Conservation (phyloP, 1,284 basidiomycete genomes). For the Marasmius sp. region DNA sequence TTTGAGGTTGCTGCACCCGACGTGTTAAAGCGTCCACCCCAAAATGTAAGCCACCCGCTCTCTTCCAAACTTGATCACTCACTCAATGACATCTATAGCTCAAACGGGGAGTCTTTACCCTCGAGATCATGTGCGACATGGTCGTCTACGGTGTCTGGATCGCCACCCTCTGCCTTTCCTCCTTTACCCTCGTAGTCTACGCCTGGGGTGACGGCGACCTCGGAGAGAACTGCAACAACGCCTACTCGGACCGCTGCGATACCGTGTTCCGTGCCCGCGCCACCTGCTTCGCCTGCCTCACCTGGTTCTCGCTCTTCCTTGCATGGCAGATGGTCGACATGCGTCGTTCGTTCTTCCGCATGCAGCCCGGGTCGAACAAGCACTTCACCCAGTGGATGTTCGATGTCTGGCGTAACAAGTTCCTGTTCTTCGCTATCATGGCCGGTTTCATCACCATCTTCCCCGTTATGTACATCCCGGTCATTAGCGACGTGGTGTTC, state of each 20-base stretch:
- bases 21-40: constrained; percentile 59
- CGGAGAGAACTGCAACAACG: constrained; percentile 49
- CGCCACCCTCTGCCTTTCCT: not conserved
- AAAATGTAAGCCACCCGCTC: constrained; percentile 43
- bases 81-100: constrained; percentile 55
- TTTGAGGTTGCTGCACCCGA: constrained; percentile 56
- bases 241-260: constrained; percentile 29
- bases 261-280: constrained; percentile 55
- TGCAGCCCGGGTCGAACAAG: constrained; percentile 28
- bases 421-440: not conserved
- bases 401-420: not conserved
- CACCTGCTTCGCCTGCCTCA: constrained; percentile 52
- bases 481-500: constrained; percentile 41
- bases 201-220: constrained; percentile 44
- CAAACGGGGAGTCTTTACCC: constrained; percentile 60
- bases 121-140: not conserved
- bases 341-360: constrained; percentile 35
- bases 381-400: not conserved
- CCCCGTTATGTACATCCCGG: constrained; percentile 48
- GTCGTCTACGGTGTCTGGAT: not conserved
- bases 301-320: constrained; percentile 46
- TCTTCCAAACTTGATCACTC: constrained; percentile 51
- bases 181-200: constrained; percentile 45
- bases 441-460: constrained; percentile 14
- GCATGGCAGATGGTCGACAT: constrained; percentile 43